Conservation (phyloP, 1,139 yeast genomes). For the Geotrichum siamense region DNA sequence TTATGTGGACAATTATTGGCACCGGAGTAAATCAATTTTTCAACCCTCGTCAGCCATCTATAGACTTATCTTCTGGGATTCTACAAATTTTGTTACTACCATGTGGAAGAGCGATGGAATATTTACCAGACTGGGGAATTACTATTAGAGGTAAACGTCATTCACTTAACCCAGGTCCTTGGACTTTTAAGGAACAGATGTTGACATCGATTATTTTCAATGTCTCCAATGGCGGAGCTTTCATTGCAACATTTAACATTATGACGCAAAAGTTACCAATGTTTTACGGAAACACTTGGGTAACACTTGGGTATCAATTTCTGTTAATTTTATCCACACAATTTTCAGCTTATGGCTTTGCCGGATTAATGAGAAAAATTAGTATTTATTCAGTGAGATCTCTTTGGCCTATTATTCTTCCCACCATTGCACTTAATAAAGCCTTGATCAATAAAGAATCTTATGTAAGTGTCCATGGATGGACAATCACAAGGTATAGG, state of each 20-base stretch:
- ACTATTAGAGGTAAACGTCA: constrained; percentile 35
- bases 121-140: constrained; percentile 45
- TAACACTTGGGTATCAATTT: constrained; percentile 40
- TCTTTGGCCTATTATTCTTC: constrained; percentile 47
- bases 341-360: constrained; percentile 47
- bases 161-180: constrained; percentile 51
- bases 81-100: constrained; percentile 51
- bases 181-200: constrained; percentile 66
- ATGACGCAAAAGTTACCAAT: constrained; percentile 35
- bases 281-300: constrained; percentile 37
- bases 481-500: constrained; percentile 42
- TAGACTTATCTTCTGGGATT: constrained; percentile 41
- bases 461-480: constrained; percentile 35
- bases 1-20: constrained; percentile 50
- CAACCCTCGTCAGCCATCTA: constrained; percentile 42
- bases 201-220: constrained; percentile 38
- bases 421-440: constrained; percentile 25
- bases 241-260: constrained; percentile 37
- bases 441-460: constrained; percentile 16
- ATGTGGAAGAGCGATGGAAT: constrained; percentile 39
- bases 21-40: constrained; percentile 40
- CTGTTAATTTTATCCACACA: constrained; percentile 42
- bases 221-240: constrained; percentile 23
- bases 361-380: constrained; percentile 46
- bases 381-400: constrained; percentile 45